Base-by-base conservation (phyloP, 352 stramenopile genomes). In the Globisporangium irregulare region DNA sequence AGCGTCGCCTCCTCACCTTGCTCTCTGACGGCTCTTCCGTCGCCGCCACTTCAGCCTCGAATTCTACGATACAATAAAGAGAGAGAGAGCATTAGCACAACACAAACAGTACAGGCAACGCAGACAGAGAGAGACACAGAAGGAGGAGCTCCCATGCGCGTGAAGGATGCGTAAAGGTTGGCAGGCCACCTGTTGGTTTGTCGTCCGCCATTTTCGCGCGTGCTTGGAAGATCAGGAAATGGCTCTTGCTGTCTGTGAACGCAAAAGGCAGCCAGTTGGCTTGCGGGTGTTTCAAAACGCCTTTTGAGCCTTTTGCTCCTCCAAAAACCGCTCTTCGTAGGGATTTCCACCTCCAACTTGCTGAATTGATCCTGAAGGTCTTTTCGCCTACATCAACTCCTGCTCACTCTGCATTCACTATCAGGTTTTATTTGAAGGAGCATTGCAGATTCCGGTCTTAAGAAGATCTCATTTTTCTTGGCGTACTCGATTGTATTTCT, bases 311-410 rank as follows among this genome's bases (percentile, higher is more conserved):
- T 43, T 12, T 43, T 36, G 32, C 10, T 36, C 32, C 32, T 7
- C 32, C 24, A 0, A 6, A 9, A 25, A 54, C 27, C 5, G 32
- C 32, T 36, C 32, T 10, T 36, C 36, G 3, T 43, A 14, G 36
- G 8, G 36, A 43, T 43, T 12, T 43, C 2, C 9, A 38, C 34
- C 34, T 38, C 7, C 5, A 38, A 2, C 34, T 12, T 38, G 34
- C 34, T 12, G 12, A 9, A 38, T 12, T 38, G 34, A 38, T 75
- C 32, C 67, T 75, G 27, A 29, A 36, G 32, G 32, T 36, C 6
- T 36, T 36, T 36, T 36, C 32, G 6, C 32, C 32, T 36, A 36
- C 0, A 10, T 1, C 27, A 29, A 36, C 7, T 36, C 32, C 32
- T 36, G 32, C 32, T 36, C 32, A 36, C 5, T 4, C 9, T 36